A percentile compares a stretch with the other conserved stretches of the same genome.
Conservation (phyloP, 768 basidiomycete genomes). For the Podaxis rugospora region DNA sequence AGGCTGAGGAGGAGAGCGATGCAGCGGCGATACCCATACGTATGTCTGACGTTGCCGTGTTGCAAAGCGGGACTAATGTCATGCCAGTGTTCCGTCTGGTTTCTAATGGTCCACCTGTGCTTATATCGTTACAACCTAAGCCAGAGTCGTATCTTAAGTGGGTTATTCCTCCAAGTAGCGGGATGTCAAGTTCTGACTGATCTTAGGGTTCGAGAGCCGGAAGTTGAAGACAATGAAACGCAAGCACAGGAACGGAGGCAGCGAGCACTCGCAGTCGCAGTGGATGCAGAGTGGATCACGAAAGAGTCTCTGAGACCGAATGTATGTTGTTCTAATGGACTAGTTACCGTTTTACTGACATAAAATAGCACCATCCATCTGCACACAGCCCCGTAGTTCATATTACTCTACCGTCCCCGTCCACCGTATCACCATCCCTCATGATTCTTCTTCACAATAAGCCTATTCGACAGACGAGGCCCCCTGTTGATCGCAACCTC, state of each 20-base stretch:
- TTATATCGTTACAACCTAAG: conserved; percentile 39
- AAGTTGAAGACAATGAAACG: conserved; percentile 40
- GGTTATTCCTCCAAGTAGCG: not conserved
- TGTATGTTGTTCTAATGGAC: conserved; percentile 14
- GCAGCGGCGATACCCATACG: conserved; percentile 14
- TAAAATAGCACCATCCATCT: conserved; percentile 1
- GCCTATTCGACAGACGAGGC: conserved; percentile 32
- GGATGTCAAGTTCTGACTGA: not conserved
- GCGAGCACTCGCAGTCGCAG: conserved; percentile 34
- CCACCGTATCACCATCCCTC: conserved; percentile 18
- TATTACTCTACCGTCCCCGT: not conserved
- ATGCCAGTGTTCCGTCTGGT: conserved; percentile 45
- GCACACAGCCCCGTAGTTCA: not conserved
- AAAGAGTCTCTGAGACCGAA: conserved; percentile 16
- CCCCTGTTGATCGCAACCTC: conserved; percentile 29
- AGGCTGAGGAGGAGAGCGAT: not conserved
- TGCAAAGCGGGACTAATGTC: conserved; percentile 7
- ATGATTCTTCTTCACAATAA: conserved; percentile 28
- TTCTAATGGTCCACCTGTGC: conserved; percentile 34
- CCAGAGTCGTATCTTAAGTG: conserved; percentile 37
- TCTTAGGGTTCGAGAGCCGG: conserved; percentile 43
- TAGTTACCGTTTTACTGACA: not conserved
- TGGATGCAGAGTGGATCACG: conserved; percentile 31
- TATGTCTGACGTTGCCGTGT: conserved; percentile 10
- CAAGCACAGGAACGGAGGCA: conserved; percentile 39